Conservation (phyloP, 495 filamentous ascomycete genomes). For the Aspergillus hancockii region DNA sequence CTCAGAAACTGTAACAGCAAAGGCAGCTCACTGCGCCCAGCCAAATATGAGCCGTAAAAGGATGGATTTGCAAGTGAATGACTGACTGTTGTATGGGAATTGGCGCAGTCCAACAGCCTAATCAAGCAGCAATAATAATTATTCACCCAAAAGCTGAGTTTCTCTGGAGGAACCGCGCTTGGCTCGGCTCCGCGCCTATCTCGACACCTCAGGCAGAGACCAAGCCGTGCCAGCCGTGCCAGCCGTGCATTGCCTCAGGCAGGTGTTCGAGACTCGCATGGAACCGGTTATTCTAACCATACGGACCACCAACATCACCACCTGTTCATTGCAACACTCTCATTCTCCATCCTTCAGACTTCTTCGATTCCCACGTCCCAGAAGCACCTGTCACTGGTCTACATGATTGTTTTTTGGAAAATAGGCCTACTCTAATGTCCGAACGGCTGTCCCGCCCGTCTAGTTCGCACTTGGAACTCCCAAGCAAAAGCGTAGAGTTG, state of each 20-base stretch:
- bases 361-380: conserved; percentile 2
- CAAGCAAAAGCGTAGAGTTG: conserved; percentile 61
- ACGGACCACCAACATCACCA: conserved; percentile 27
- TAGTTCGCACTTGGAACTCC: conserved; percentile 59
- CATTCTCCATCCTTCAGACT: conserved; percentile 18
- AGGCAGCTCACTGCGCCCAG: conserved; percentile 26
- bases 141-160: conserved; percentile 7
- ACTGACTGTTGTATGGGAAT: neutral
- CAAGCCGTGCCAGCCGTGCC: too few species aligned
- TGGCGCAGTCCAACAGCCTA: conserved; percentile 8
- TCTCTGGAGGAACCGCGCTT: conserved; percentile 19
- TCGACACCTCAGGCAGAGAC: conserved; percentile 18
- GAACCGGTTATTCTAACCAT: conserved; percentile 28
- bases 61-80: conserved; percentile 2
- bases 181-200: conserved; percentile 22
- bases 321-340: conserved; percentile 1
- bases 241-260: conserved; percentile 31
- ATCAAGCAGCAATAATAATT: conserved; percentile 5
- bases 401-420: conserved; percentile 24
- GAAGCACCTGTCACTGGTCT: conserved; percentile 9
- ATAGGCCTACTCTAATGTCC: conserved; percentile 36
- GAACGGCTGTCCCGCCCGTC: conserved; percentile 40
- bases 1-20: neutral
- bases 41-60: conserved; percentile 4
- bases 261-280: conserved; percentile 38